Evolutionary conservation across 768 basidiomycete genomes (phyloP).

Genomic region (Serendipita sp.): DNA sequence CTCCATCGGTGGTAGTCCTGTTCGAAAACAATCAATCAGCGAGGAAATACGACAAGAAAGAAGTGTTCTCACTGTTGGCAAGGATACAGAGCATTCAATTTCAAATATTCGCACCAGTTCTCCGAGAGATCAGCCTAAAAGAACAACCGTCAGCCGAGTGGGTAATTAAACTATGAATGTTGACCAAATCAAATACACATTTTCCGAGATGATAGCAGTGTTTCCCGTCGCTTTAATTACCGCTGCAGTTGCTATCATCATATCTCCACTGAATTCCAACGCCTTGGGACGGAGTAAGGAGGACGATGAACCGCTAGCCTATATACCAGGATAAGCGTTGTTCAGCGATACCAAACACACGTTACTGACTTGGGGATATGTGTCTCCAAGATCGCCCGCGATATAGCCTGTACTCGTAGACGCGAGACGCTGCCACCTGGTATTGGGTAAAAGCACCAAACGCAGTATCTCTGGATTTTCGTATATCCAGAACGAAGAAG

Average conservation of each 20-base stretch:
- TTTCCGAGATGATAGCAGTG: no score
- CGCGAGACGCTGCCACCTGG: background rate
- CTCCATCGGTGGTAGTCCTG: background rate
- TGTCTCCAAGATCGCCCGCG: no score
- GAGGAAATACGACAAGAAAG: no score
- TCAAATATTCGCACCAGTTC: conserved; percentile 39
- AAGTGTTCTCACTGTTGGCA: no score
- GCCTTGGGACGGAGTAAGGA: background rate
- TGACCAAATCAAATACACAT: background rate
- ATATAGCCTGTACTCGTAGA: no score
- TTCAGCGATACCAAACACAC: background rate
- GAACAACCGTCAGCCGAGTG: no score
- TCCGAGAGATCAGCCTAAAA: conserved; percentile 32
- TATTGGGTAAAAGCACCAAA: background rate
- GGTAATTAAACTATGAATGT: no score
- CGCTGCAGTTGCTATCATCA: background rate
- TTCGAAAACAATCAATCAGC: background rate
- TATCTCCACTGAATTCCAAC: background rate
- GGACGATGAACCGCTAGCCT: background rate
- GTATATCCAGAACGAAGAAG: conserved; percentile 8
- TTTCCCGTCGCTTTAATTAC: background rate
- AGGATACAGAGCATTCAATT: no score
- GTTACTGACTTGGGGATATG: background rate
- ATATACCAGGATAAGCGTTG: background rate
- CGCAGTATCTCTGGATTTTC: conserved; percentile 17